These are phyloP conservation scores for Lycium barbarum DNA, from an alignment of 257 asterid species.

Conservation along the genomic window DNA sequence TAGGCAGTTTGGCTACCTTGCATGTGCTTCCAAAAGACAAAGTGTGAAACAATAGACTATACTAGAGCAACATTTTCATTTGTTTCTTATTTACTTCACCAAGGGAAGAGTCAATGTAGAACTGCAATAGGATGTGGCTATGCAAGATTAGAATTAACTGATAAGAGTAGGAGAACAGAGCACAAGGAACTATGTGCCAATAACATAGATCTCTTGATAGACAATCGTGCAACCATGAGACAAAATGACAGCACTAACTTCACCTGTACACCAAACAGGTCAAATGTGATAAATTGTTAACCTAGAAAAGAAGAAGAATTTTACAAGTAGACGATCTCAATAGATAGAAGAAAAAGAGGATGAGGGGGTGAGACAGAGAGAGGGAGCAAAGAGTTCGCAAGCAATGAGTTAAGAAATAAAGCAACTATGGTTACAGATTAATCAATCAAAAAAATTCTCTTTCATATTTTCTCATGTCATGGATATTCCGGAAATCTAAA, in stretches of 20 bases:
- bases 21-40: neutral
- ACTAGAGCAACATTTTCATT: neutral
- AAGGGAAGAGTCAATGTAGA: neutral
- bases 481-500: neutral
- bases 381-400: neutral
- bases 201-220: neutral
- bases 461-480: neutral
- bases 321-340: neutral
- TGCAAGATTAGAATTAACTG: too few species aligned
- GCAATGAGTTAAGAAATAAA: slow-evolving; percentile 23
- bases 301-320: slow-evolving; percentile 13
- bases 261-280: neutral
- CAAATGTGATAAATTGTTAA: neutral
- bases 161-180: neutral
- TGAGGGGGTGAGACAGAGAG: neutral
- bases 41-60: neutral
- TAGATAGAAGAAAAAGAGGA: neutral
- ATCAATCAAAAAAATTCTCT: neutral
- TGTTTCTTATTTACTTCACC: slow-evolving; percentile 11
- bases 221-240: neutral
- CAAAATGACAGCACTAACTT: slow-evolving; percentile 6
- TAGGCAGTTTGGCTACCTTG: slow-evolving; percentile 11
- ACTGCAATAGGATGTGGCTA: neutral
- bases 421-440: neutral
- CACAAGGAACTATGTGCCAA: neutral